Evolutionary conservation across 1,139 yeast species (phyloP).

Genomic region (Hemisphaericaspora subhashii): DNA sequence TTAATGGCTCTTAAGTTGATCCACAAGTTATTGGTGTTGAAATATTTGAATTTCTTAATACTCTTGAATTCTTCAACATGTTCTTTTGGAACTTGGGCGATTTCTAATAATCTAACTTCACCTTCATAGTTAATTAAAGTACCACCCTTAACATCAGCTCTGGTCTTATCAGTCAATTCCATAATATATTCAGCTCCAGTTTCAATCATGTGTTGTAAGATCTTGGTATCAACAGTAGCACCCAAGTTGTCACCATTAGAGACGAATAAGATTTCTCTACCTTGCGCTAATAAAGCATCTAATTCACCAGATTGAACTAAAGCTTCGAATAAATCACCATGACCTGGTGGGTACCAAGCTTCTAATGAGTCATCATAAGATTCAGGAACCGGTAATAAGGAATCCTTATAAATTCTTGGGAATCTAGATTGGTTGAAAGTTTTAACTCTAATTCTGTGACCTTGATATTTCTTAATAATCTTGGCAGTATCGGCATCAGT

Average conservation of each 20-base stretch:
- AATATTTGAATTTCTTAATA: slow-evolving; percentile 95
- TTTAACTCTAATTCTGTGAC: slow-evolving; percentile 91
- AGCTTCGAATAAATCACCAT: slow-evolving; percentile 95
- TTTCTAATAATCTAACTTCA: slow-evolving; percentile 89
- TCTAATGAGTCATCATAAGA: slow-evolving; percentile 71
- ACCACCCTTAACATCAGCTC: slow-evolving; percentile 99
- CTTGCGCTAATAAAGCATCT: slow-evolving; percentile 86
- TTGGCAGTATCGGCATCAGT: slow-evolving; percentile 95
- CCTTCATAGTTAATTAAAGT: slow-evolving; percentile 96
- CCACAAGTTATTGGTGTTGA: slow-evolving; percentile 98
- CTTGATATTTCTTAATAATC: slow-evolving; percentile 93
- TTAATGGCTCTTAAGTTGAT: slow-evolving; percentile 92
- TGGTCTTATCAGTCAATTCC: slow-evolving; percentile 98
- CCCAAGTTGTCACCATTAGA: slow-evolving; percentile 98
- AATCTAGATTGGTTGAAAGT: slow-evolving; percentile 96
- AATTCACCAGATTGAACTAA: slow-evolving; percentile 88
- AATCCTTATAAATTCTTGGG: slow-evolving; percentile 94
- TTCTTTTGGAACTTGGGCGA: slow-evolving; percentile 98
- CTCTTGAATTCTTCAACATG: slow-evolving; percentile 98
- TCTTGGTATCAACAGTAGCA: slow-evolving; percentile 93
- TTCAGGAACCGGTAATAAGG: slow-evolving; percentile 91
- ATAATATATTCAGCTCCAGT: slow-evolving; percentile 91
- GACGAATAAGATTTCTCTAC: slow-evolving; percentile 91
- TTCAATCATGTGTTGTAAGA: slow-evolving; percentile 89
- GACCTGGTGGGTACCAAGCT: slow-evolving; percentile 98